Evolutionary conservation across 768 basidiomycete species (phyloP).

Genomic region (Suillus decipiens): DNA sequence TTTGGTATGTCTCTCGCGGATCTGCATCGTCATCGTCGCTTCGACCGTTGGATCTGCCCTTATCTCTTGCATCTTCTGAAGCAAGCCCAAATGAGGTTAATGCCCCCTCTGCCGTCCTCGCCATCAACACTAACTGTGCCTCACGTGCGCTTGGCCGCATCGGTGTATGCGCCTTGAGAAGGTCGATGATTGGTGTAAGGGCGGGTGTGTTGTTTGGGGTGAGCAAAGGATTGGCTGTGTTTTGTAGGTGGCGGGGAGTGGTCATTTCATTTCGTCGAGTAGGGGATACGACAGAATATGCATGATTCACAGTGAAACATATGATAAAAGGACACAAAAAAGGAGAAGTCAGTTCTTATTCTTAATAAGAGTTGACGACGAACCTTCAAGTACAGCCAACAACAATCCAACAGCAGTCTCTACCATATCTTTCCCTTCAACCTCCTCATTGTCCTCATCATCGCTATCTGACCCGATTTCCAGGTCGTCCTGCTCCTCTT

Average conservation of each 20-base stretch:
- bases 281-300: constrained; percentile 69
- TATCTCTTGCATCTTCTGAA: constrained; percentile 23
- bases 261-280: constrained; percentile 43
- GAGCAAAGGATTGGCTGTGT: constrained; percentile 1
- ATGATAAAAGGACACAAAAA: no score
- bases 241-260: constrained; percentile 24
- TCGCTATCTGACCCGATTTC: constrained; percentile 61
- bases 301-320: constrained; percentile 48
- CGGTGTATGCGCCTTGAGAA: constrained; percentile 20
- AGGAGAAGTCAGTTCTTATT: neutral
- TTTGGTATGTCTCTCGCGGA: constrained; percentile 75
- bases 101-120: constrained; percentile 53
- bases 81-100: constrained; percentile 44
- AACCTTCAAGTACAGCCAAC: constrained; percentile 87
- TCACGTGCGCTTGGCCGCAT: constrained; percentile 68
- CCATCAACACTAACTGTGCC: constrained; percentile 82
- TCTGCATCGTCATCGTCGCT: constrained; percentile 28
- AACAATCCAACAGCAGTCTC: constrained; percentile 80
- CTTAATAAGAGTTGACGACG: constrained; percentile 9
- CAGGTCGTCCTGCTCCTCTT: constrained; percentile 38
- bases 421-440: constrained; percentile 58
- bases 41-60: constrained; percentile 30
- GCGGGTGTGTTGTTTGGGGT: neutral
- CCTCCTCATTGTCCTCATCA: constrained; percentile 44
- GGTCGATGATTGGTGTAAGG: neutral